Evolutionary conservation across 176 grass and related monocot species (phyloP).

Genomic region (Melocanna baccifera): DNA sequence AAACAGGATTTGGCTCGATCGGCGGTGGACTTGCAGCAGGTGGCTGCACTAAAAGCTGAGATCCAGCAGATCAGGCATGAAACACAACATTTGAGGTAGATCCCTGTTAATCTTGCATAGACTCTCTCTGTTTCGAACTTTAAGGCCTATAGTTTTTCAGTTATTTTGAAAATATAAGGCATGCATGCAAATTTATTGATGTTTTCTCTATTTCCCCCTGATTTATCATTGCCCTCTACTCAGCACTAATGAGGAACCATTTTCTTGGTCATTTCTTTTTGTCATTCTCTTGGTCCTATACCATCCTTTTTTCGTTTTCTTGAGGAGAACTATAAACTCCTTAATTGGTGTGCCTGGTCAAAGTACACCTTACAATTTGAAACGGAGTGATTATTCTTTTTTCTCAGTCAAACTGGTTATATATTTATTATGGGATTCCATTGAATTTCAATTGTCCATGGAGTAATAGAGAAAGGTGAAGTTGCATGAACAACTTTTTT

Average conservation of each 20-base stretch:
- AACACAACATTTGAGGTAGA: constrained; percentile 67
- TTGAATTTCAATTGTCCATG: neutral
- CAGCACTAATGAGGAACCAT: neutral
- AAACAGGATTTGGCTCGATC: constrained; percentile 66
- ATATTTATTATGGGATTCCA: neutral
- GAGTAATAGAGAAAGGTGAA: constrained; percentile 2
- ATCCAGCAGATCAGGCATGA: constrained; percentile 66
- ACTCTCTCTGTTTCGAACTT: neutral
- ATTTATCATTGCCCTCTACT: neutral
- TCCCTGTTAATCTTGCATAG: constrained; percentile 6
- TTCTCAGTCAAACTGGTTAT: neutral
- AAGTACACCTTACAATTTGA: neutral
- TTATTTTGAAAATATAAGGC: neutral
- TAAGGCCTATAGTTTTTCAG: neutral
- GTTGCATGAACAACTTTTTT: neutral
- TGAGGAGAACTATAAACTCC: neutral
- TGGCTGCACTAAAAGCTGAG: constrained; percentile 66
- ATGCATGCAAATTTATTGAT: neutral
- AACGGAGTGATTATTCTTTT: neutral
- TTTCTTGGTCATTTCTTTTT: neutral
- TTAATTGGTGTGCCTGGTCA: neutral
- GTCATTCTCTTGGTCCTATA: neutral
- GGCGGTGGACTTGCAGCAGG: constrained; percentile 59
- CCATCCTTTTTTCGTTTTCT: neutral
- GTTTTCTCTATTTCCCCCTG: neutral